Base-by-base conservation (phyloP, 2,329 filamentous ascomycete genomes). In the Aspergillus flavus region DNA sequence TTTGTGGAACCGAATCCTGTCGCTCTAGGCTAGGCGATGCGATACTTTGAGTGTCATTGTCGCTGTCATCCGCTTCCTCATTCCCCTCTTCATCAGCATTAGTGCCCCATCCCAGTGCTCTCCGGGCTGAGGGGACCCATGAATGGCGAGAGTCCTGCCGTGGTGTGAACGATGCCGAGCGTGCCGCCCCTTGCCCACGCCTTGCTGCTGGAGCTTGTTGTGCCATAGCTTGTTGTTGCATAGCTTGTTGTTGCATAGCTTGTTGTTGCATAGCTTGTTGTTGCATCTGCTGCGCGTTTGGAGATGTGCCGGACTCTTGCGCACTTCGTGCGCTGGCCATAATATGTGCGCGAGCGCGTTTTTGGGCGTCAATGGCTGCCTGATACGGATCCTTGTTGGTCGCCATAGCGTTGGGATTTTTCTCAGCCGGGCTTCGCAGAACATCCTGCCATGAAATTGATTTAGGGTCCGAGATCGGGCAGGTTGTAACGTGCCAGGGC, bases 401-500 rank as follows among this genome's bases (percentile, higher is more conserved):
- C 16, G 23, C 30, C 52, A 34, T 36, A 4, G 5, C 2, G 19
- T 6, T 32, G 14, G 3, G 45, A 1, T 21, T 19, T 14, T n/a
- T 45, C 50, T 41, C 41, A 9, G 30, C 28, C 9, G 52, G 34
- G 21, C 39, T 45, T 9, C 64, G 45, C 61, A 64, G 54, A 56
- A 66, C 68, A 2, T 61, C 63, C 21, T 69, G 52, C 59, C 66
- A 69, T 14, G 63, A 59, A 34, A 61, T 63, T 63, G 70, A 45
- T 50, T 55, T 61, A 12, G 55, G 48, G 2, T 59, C 43, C 10
- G 55, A n/a, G 1, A 21, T 28, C 1, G 57, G 21, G 11, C 71
- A 75, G 61, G 32, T 55, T 30, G 82, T 82, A 67, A 90, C 79
- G 55, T 79, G 82, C 88, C 88, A 90, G 0, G 85, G 81, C 1